A percentile compares a stretch with the other conserved stretches of the same genome.
These are phyloP conservation scores for Trichoderma breve DNA, from an alignment of 2,329 filamentous ascomycete genomes.

Conservation along the genomic window DNA sequence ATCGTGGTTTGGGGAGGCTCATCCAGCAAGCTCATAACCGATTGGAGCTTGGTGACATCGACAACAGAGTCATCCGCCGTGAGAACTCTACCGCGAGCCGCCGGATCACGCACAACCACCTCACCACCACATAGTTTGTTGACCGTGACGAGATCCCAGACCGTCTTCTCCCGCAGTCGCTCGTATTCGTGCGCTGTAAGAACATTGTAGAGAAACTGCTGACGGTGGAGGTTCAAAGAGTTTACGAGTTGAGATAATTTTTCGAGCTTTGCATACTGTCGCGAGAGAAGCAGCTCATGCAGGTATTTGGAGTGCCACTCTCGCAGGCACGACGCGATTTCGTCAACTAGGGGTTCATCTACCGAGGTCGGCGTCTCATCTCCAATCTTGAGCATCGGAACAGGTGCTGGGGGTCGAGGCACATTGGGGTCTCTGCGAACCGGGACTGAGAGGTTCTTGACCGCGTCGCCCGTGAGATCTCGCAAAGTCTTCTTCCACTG, in stretches of 20 bases:
- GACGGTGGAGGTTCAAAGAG: slow-evolving; percentile 77
- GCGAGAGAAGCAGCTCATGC: slow-evolving; percentile 81
- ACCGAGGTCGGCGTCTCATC: slow-evolving; percentile 91
- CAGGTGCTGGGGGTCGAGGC: slow-evolving; percentile 81
- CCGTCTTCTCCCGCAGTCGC: slow-evolving; percentile 79
- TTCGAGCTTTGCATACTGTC: slow-evolving; percentile 78
- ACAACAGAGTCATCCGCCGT: slow-evolving; percentile 93
- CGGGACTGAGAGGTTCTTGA: slow-evolving; percentile 46
- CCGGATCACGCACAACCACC: slow-evolving; percentile 89
- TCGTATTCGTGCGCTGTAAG: slow-evolving; percentile 82
- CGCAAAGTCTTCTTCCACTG: slow-evolving; percentile 33
- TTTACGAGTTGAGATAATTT: slow-evolving; percentile 77
- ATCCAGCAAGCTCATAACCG: slow-evolving; percentile 90
- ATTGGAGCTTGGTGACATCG: slow-evolving; percentile 86
- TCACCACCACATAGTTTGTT: slow-evolving; percentile 94
- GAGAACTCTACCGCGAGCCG: slow-evolving; percentile 76
- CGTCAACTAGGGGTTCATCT: slow-evolving; percentile 89
- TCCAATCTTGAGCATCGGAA: slow-evolving; percentile 96
- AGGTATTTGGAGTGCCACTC: slow-evolving; percentile 99
- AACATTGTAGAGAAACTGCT: slow-evolving; percentile 91
- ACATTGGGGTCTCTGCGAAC: slow-evolving; percentile 62
- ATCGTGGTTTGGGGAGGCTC: slow-evolving; percentile 67
- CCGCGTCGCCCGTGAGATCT: slow-evolving; percentile 41
- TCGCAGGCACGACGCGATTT: slow-evolving; percentile 92
- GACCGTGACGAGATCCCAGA: slow-evolving; percentile 91